These are phyloP conservation scores for Calonectria crousiana DNA, from an alignment of 2,329 filamentous ascomycete genomes.

Conservation along the genomic window DNA sequence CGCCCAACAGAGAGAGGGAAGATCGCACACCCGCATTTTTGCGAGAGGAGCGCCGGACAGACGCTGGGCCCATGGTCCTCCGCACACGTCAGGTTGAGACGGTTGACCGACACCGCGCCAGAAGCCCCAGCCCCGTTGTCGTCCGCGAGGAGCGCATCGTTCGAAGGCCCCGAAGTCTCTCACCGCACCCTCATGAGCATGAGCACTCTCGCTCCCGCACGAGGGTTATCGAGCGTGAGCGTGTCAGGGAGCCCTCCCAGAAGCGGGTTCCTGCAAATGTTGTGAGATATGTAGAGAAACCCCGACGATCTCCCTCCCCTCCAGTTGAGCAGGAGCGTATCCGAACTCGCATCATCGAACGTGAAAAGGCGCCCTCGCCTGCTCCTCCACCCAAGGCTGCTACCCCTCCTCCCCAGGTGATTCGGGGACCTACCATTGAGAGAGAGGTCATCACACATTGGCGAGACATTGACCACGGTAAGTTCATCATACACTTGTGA, in stretches of 20 bases:
- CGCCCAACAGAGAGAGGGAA: conserved; percentile 60
- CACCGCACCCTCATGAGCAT: conserved; percentile 50
- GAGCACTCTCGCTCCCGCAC: conserved; percentile 54
- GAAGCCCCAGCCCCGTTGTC: conserved; percentile 57
- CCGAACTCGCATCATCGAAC: conserved; percentile 62
- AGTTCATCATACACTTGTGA: conserved; percentile 41
- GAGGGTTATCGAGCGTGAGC: conserved; percentile 42
- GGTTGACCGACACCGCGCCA: conserved; percentile 61
- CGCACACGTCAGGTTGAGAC: conserved; percentile 68
- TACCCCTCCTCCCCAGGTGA: conserved; percentile 71
- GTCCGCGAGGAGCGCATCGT: conserved; percentile 59
- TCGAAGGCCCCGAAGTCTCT: conserved; percentile 58
- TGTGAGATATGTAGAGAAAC: conserved; percentile 56
- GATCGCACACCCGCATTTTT: conserved; percentile 63
- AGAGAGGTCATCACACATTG: conserved; percentile 92
- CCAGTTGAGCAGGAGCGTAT: conserved; percentile 59
- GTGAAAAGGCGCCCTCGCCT: conserved; percentile 50
- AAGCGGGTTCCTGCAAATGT: conserved; percentile 53
- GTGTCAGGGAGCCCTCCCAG: conserved; percentile 53
- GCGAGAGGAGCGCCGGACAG: conserved; percentile 62
- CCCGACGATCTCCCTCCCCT: conserved; percentile 51
- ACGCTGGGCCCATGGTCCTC: conserved; percentile 66
- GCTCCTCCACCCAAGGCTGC: conserved; percentile 60
- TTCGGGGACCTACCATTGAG: conserved; percentile 84
- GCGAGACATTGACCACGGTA: conserved; percentile 88